These are phyloP conservation scores for Orbilia brochopaga DNA, from an alignment of 2,329 filamentous ascomycete species.

Conservation along the genomic window DNA sequence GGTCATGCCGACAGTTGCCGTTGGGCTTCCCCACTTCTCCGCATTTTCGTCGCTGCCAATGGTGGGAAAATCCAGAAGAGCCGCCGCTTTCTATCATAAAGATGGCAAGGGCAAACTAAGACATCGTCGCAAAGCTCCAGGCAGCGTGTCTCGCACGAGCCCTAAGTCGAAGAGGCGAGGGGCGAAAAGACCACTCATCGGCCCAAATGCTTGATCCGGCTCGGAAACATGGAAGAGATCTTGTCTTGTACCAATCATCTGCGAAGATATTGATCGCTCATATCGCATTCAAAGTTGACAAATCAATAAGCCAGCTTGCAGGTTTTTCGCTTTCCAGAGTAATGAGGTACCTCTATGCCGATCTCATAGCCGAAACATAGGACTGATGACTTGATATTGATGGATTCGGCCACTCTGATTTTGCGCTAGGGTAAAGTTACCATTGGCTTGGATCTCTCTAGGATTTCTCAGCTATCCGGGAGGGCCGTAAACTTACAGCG, in stretches of 20 bases:
- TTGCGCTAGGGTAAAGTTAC: background rate
- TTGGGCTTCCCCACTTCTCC: constrained; percentile 30
- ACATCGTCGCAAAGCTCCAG: constrained; percentile 29
- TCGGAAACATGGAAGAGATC: constrained; percentile 48
- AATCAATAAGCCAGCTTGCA: background rate
- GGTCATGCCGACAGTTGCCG: constrained; percentile 12
- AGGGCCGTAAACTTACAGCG: background rate
- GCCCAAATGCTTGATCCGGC: constrained; percentile 11
- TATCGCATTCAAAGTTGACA: background rate
- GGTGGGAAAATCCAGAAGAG: constrained; percentile 45
- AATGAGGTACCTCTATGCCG: constrained; percentile 18
- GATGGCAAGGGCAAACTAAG: constrained; percentile 40
- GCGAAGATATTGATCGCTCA: background rate
- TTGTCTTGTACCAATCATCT: too few species aligned
- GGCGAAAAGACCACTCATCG: background rate
- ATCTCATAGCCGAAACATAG: constrained; percentile 33
- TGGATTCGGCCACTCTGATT: background rate
- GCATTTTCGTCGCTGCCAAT: constrained; percentile 23
- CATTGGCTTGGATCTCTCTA: constrained; percentile 9
- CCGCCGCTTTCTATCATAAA: constrained; percentile 11
- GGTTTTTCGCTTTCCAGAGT: background rate
- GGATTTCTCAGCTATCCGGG: background rate
- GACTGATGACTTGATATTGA: constrained; percentile 2
- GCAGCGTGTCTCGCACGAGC: constrained; percentile 37
- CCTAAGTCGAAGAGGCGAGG: background rate